Evolutionary conservation across 2,329 filamentous ascomycete species (phyloP), one percentile per base, ranked within the genome.

Genomic region (Phaeosphaeria sp.): DNA sequence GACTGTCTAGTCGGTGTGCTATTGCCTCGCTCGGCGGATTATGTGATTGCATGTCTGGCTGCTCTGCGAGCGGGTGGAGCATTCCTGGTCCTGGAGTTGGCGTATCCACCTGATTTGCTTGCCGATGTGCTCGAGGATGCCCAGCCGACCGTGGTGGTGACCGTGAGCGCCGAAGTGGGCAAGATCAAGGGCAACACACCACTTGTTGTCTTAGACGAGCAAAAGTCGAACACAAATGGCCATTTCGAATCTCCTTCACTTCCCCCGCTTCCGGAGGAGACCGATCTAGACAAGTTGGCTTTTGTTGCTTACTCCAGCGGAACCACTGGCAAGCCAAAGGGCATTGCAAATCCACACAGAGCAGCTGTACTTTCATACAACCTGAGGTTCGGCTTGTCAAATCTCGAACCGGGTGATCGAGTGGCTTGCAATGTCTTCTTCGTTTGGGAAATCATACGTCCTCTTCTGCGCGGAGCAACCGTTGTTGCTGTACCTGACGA

Each of bases 391-490:
- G 81, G 79, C 9, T 75, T 93, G 49, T 89, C 87, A 63, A 88
- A 93, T 72, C 80, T 92, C 2, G 77, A 83, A 18, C 88, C 88
- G 0, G 90, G 90, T 17, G 91, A 93, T 65, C 86, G 91, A 6
- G 90, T 93, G 11, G 91, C 91, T n/a, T 93, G 91, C 79, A 94
- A 93, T 80, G 91, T 93, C 57, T 94, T 93, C 76, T 94, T 94
- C 72, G 84, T 93, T 47, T 94, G 91, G 91, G 91, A 94, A 74
- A 93, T 93, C 55, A 76, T 94, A 53, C 89, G 91, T 5, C 91
- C 91, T 8, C 80, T 94, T 45, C 74, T 94, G 53, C 85, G 91
- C 53, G 91, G 91, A 65, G 91, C 90, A 2, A 92, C 91, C 0
- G 89, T 91, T 4, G 85, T 93, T 21, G 86, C 89, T 3, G 87